A percentile compares a stretch with the other conserved stretches of the same genome.
These are phyloP conservation scores for Panellus pusillus DNA, from an alignment of 768 basidiomycete species.

Conservation along the genomic window DNA sequence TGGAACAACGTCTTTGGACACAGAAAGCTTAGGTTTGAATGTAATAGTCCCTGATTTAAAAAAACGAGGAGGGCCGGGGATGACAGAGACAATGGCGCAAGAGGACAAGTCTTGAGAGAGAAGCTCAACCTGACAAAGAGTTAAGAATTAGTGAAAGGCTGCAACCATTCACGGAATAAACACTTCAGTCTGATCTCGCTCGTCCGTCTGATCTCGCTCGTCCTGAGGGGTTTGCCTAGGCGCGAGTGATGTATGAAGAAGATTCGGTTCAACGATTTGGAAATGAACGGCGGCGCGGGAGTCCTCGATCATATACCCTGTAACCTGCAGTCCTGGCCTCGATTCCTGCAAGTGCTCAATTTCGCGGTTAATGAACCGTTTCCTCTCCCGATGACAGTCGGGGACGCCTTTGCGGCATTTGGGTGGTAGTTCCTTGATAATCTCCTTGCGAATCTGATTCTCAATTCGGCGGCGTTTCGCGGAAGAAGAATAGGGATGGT, in stretches of 20 bases:
- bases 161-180: not conserved
- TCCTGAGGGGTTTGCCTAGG: constrained; percentile 5
- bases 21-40: not conserved
- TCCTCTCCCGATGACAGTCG: constrained; percentile 1
- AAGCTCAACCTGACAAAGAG: constrained; percentile 8
- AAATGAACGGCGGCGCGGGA: not conserved
- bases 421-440: constrained; percentile 8
- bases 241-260: constrained; percentile 12
- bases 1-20: not conserved
- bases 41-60: constrained; percentile 20
- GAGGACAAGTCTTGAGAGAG: not conserved
- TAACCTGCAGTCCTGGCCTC: constrained; percentile 4
- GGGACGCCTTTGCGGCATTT: constrained; percentile 7
- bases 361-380: constrained; percentile 10
- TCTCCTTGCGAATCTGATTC: not conserved
- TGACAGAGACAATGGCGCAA: not conserved
- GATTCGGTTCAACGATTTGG: constrained; percentile 3
- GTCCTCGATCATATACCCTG: not conserved
- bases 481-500: constrained; percentile 8
- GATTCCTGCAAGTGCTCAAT: constrained; percentile 9
- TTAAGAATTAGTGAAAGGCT: not conserved
- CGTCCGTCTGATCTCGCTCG: too few relatives aligned
- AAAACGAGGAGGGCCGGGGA: constrained; percentile 11
- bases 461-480: constrained; percentile 14
- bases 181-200: constrained; percentile 8